These are phyloP conservation scores for Epichloe amarillans DNA, from an alignment of 2,329 filamentous ascomycete genomes.

Conservation along the genomic window DNA sequence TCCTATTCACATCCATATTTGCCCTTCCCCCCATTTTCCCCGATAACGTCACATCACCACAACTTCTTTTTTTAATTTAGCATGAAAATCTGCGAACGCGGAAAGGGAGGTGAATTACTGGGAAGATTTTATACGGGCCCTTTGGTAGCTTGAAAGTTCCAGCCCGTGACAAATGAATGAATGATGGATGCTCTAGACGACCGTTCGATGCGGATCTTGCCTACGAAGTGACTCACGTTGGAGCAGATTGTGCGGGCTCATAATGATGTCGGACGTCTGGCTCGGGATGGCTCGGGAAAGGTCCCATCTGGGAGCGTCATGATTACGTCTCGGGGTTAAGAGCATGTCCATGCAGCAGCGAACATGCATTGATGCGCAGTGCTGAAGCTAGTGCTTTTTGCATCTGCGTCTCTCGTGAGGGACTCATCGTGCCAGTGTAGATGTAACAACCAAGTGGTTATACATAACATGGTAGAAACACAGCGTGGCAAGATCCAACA, in stretches of 20 bases:
- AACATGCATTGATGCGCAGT: neutral
- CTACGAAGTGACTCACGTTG: slow-evolving; percentile 9
- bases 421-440: slow-evolving; percentile 8
- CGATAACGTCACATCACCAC: slow-evolving; percentile 19
- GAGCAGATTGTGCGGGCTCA: slow-evolving; percentile 7
- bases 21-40: slow-evolving; percentile 11
- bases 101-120: slow-evolving; percentile 14
- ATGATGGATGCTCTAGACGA: slow-evolving; percentile 10
- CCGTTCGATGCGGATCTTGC: slow-evolving; percentile 6
- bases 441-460: slow-evolving; percentile 16
- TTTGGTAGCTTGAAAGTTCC: slow-evolving; percentile 55
- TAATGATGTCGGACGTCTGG: slow-evolving; percentile 1
- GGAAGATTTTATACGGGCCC: slow-evolving; percentile 26
- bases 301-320: slow-evolving; percentile 4
- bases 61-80: slow-evolving; percentile 15
- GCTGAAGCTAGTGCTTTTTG: slow-evolving; percentile 14
- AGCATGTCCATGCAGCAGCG: slow-evolving; percentile 3
- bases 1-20: slow-evolving; percentile 5
- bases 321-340: slow-evolving; percentile 5
- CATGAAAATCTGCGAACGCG: slow-evolving; percentile 20
- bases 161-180: slow-evolving; percentile 29
- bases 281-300: neutral
- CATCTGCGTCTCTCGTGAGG: slow-evolving; percentile 8
- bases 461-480: slow-evolving; percentile 7
- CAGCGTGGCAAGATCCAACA: slow-evolving; percentile 9